Base-by-base conservation (phyloP, 495 filamentous ascomycete species). In the Podospora anserina region DNA sequence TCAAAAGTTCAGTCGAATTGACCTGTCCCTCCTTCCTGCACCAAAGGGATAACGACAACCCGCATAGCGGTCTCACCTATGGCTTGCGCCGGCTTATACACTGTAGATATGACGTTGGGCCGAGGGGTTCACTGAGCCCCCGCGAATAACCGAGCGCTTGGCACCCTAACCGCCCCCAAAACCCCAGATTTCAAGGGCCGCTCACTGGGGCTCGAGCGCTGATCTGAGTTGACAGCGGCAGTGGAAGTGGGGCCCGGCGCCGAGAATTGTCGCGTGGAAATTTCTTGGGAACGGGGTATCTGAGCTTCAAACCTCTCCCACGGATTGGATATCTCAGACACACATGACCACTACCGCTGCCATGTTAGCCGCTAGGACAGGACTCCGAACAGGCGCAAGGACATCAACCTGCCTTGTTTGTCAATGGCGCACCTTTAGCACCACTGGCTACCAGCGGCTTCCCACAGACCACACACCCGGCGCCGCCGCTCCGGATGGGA, bases 351-450 rank as follows among this genome's bases (percentile, higher is more conserved):
- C 56, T 63, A 7, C 56, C 65, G 23, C 60, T 69, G 68, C 68
- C 55, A 79, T 78, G 76, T 63, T 75, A 62, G 65, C 66, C 56
- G 66, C 69, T 65, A 39, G 27, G 30, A 49, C 61, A 39, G 61
- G 27, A 4, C 61, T 44, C 2, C 27, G 28, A 63, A 66, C 67
- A 57, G 66, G 60, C 63, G 64, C 27, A 16, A 71, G 63, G 49
- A 27, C 67, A 28, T 70, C 69, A 32, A 58, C 70, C 61, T 84
- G 83, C 66, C 74, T 85, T 11, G 61, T 80, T 15, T 83, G 82
- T 68, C 83, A 83, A 79, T 84, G 79, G 72, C 79, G 81, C 23
- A 70, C 78, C 0, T 84, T 86, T 61, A 81, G 77, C 69, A 75
- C 79, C 3, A 83, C 84, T 23, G 39, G 39, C 39, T 78, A 78